Evolutionary conservation across 2,329 filamentous ascomycete genomes (phyloP), one percentile per base, ranked within the genome.

Genomic region (Aspergillus phoenicis): DNA sequence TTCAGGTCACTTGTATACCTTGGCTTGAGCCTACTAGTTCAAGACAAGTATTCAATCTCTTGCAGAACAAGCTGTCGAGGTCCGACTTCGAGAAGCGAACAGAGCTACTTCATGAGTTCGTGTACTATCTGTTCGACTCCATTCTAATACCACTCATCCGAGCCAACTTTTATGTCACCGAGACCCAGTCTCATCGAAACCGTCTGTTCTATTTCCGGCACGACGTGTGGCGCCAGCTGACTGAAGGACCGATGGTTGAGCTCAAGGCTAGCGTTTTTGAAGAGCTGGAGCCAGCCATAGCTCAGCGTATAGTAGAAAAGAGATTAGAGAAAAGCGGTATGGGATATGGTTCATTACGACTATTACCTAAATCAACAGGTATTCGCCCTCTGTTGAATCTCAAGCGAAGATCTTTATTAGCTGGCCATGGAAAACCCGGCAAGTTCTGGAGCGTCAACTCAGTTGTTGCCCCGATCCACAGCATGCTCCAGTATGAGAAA

Each of bases 101-200:
- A 26, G 91, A 97, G 70, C 82, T 98, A 0, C 85, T 97, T 52
- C 78, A 87, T 57, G 95, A 99, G 73, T 88, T 98, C 60, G 70
- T 98, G 6, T 98, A 97, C 78, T 99, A 93, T 73, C 66, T 96
- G 4, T 95, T 99, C 70, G 95, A 99, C 75, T 97, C 93, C 0
- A 82, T 97, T 22, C 73, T 99, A 59, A 90, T 98, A 68, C 94
- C 95, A 8, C 82, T 99, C 7, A 85, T 98, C 52, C 87, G 91
- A 36, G 88, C 86, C 64, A 93, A 95, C 70, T 99, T 99, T 70
- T 94, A 98, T 71, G 91, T 97, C 39, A 99, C 95, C 0, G 95
- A 99, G 74, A 95, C 93, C 0, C 93, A 87, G 64, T 82, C 83
- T 1, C 87, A 97, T 71, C 88, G 89, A 15, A 92, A 95, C 68